Base-by-base conservation (phyloP, 352 stramenopile genomes). In the Phytophthora multivora region DNA sequence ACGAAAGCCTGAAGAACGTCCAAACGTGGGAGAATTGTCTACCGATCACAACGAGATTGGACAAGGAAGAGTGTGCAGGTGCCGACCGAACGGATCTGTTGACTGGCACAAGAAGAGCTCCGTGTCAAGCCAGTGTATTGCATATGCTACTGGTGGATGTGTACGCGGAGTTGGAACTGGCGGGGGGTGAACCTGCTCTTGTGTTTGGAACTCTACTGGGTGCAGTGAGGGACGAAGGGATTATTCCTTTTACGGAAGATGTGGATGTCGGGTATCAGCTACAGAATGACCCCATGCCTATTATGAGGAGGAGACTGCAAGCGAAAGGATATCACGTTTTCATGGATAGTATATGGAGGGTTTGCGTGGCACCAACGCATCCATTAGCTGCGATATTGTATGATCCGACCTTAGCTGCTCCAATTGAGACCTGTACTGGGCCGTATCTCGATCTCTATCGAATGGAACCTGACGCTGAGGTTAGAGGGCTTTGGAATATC, bases 101-200 rank as follows among this genome's bases (percentile, higher is more conserved):
- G 16, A 69, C 39, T 5, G 11, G 67, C n/a, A 77, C 66, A 23
- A 10, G 25, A 11, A 39, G 36, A 42, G n/a, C n/a, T 30, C 42
- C 71, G 10, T 84, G 77, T 63, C 75, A 75, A n/a, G 72, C 46
- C 30, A 84, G 72, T 52, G 72, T 79, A 18, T 53, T 87, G 49
- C 69, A 87, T 47, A 71, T 84, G 47, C 73, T 87, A 15, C 52
- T 87, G n/a, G 42, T 81, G 10, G 77, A 87, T 42, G 71, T 80
- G 9, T 84, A 79, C 56, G 55, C 66, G 9, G 69, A 84, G 51
- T 52, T 87, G 19, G 5, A 66, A 13, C 18, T 8, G 16, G 18
- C 70, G 12, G 35, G 49, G 18, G 36, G 36, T 47, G 36, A 31
- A 5, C 49, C 49, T 12, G 13, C 36, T 8, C 21, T 57, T 21